These are phyloP conservation scores for Globisporangium orthogonon DNA, from an alignment of 352 stramenopile genomes.

Conservation along the genomic window DNA sequence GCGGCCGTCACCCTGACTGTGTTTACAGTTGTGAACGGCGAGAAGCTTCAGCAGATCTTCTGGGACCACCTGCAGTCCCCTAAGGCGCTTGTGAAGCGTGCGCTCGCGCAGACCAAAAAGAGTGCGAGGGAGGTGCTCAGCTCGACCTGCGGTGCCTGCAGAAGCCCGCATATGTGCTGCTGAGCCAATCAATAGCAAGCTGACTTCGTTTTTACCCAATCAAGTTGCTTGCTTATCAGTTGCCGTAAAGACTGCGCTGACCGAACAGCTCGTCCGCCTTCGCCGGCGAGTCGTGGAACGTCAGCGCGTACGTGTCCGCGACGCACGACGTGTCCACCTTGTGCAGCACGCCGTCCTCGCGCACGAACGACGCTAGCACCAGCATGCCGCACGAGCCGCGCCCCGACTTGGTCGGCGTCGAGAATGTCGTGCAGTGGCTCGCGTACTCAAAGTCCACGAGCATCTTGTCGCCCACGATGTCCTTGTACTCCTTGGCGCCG, in stretches of 20 bases:
- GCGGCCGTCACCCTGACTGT: constrained; percentile 56
- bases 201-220: constrained; percentile 9
- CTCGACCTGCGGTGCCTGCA: constrained; percentile 60
- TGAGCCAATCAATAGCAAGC: constrained; percentile 8
- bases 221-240: too few relatives aligned
- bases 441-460: constrained; percentile 66
- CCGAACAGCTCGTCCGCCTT: constrained; percentile 35
- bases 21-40: constrained; percentile 74
- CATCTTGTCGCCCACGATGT: constrained; percentile 43
- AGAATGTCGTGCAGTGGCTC: constrained; percentile 75
- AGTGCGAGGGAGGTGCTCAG: constrained; percentile 50
- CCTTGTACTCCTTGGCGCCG: constrained; percentile 42
- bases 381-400: constrained; percentile 52
- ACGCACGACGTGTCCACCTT: constrained; percentile 69
- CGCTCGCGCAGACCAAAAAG: constrained; percentile 50
- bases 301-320: constrained; percentile 40
- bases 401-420: constrained; percentile 39
- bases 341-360: constrained; percentile 38
- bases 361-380: constrained; percentile 66
- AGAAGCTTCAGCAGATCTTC: constrained; percentile 73
- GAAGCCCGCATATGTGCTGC: constrained; percentile 50
- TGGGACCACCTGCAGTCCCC: constrained; percentile 55
- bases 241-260: constrained; percentile 25
- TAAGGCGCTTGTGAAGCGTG: constrained; percentile 53
- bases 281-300: constrained; percentile 27